Base-by-base conservation (phyloP, 768 basidiomycete genomes). In the Boletus huronensis region DNA sequence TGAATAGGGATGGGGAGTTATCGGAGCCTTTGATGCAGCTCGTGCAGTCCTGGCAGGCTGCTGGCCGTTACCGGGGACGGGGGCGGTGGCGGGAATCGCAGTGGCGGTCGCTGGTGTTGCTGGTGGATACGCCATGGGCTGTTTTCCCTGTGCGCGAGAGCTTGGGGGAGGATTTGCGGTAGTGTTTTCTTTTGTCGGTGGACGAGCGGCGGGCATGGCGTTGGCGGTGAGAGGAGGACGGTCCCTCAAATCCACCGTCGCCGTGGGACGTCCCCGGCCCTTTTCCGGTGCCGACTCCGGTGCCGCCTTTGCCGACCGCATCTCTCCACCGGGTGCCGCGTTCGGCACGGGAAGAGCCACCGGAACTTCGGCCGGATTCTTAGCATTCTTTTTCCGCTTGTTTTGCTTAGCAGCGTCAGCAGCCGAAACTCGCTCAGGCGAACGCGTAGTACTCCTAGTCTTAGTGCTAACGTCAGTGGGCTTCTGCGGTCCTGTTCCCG, bases 131-230 rank as follows among this genome's bases (percentile, higher is more conserved):
- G 85, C 79, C 92, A 94, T 94, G 31, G 92, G 93, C 65, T 92
- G 90, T 77, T 96, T 94, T 60, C 93, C 93, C 58, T 90, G 90
- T 31, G 91, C 91, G 13, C 93, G 83, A 43, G 90, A 89, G 55
- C 84, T 86, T 31, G 87, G 91, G 44, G 79, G 81, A 31, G 80
- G 79, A 41, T 67, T 63, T 19, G 61, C 32, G 14, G 64, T 32
- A 14, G 59, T 31, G 64, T 72, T 64, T 68, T 77, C 57, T 68
- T 75, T 61, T 65, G 76, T 64, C 60, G 71, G 64, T 60, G 74
- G 55, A 61, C 73, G 64, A 65, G 70, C 60, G 63, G 76, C 63
- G 72, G 79, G 69, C 74, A 76, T 77, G 58, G 71, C 72, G 62
- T 74, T 73, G 63, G 57, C 64, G 55, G 69, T 67, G 66, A 66